Conservation (phyloP, 768 basidiomycete genomes). For the Tricholoma flavovirens region DNA sequence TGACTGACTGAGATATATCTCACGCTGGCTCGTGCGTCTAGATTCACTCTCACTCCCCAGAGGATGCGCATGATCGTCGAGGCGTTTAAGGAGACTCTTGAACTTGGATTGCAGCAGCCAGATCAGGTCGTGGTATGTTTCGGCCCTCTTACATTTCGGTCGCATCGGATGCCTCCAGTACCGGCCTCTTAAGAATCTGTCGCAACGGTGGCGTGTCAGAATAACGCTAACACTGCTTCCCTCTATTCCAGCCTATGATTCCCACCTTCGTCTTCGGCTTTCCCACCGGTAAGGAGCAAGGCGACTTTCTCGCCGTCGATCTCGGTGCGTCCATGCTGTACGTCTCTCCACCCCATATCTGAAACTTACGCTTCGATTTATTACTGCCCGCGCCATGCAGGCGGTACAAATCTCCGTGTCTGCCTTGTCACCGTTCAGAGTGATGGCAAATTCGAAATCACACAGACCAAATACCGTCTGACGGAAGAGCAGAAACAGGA, state of each 20-base stretch:
- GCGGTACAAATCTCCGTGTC: constrained; percentile 96
- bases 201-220: not conserved
- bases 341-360: constrained; percentile 1
- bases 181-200: not conserved
- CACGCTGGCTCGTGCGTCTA: constrained; percentile 19
- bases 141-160: not conserved
- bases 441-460: constrained; percentile 94
- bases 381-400: constrained; percentile 28
- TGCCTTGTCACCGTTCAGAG: constrained; percentile 93
- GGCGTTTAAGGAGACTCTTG: constrained; percentile 89
- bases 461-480: constrained; percentile 95
- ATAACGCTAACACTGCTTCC: constrained; percentile 4
- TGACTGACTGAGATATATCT: constrained; percentile 3
- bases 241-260: constrained; percentile 73
- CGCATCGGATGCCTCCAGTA: not conserved
- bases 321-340: constrained; percentile 49
- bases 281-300: constrained; percentile 85
- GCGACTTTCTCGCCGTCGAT: constrained; percentile 87
- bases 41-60: constrained; percentile 84
- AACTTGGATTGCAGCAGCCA: constrained; percentile 75
- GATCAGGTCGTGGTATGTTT: constrained; percentile 82
- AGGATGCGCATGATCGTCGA: constrained; percentile 96
- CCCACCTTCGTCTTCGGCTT: constrained; percentile 96
- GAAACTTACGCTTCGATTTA: not conserved
- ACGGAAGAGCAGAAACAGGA: constrained; percentile 98